Evolutionary conservation across 305 asterid species (phyloP), one percentile per base, ranked within the genome.

Genomic region (Fraxinus albicans): DNA sequence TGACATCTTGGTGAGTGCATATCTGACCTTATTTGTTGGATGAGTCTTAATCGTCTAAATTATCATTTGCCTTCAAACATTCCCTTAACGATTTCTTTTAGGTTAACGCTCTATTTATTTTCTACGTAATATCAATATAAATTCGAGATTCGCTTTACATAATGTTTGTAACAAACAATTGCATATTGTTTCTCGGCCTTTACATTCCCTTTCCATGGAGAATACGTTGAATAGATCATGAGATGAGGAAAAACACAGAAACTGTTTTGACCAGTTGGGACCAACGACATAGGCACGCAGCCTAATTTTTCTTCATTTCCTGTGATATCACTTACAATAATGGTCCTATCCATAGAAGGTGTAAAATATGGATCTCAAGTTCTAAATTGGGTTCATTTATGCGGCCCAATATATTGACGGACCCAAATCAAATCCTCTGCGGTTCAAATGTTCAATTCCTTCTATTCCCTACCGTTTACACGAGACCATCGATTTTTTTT

Each of bases 351-450:
- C 38, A 34, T 34, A 6, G 38, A 34, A 34, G 38, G 38, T 34
- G 38, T 34, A 7, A 34, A 34, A 34, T 38, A 40, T 40, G 47
- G 47, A 8, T 40, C 47, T n/a, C 47, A 1, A 29, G 33, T 29
- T 29, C 33, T 12, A 13, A 8, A 65, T 5, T 19, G 23, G 33
- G 73, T 65, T 1, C 19, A 25, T 17, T 65, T 8, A 25, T n/a
- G 15, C 6, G 33, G 69, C 76, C 81, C 84, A 27, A 31, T 4
- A 34, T 65, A 76, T 35, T 82, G 23, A 15, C 1, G 7, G 77
- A 80, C 85, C 81, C 36, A 9, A 77, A 55, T 77, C 44, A 42
- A 63, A 36, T 6, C 35, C 77, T 80, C 84, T 83, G n/a, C 79
- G 12, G 38, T 34, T 34, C 36, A 33, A 33, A 33, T 33, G 84